phyloP scores from a whole-genome alignment of 2,329 filamentous ascomycete genomes.

The Aspergillus carbonarius region DNA sequence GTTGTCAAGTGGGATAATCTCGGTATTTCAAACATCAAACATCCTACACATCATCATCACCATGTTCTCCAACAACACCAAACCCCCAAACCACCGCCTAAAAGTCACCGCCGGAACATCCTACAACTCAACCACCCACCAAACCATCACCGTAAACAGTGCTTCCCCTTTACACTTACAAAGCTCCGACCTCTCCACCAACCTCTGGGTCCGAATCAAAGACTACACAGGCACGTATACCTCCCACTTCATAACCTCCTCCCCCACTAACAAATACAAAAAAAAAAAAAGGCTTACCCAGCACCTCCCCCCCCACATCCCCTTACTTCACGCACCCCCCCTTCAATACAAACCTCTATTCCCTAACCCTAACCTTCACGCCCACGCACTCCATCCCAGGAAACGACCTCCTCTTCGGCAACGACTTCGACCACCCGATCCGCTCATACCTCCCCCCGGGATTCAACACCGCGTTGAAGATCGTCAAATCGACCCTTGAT shows the following conservation, averaged over 20 bases:
- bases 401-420: slow-evolving; percentile 81
- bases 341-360: slow-evolving; percentile 78
- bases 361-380: slow-evolving; percentile 74
- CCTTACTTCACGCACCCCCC: slow-evolving; percentile 73
- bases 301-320: slow-evolving; percentile 65
- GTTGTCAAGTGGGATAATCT: no score
- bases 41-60: no score
- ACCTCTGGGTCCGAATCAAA: slow-evolving; percentile 73
- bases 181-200: slow-evolving; percentile 62
- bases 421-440: slow-evolving; percentile 92
- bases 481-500: slow-evolving; percentile 89
- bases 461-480: slow-evolving; percentile 77
- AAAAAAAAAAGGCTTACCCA: slow-evolving; percentile 62
- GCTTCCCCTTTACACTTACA: slow-evolving; percentile 62
- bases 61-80: slow-evolving; percentile 2
- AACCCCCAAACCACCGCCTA: slow-evolving; percentile 61
- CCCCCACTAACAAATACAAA: background rate
- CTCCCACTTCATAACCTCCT: no score
- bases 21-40: no score
- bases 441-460: slow-evolving; percentile 81
- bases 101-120: slow-evolving; percentile 75
- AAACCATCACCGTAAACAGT: slow-evolving; percentile 73
- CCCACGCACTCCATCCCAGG: slow-evolving; percentile 68
- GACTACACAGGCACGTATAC: slow-evolving; percentile 49
- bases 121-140: slow-evolving; percentile 72